Evolutionary conservation across 441 rosid species (phyloP).

Genomic region (Viola pubescens): DNA sequence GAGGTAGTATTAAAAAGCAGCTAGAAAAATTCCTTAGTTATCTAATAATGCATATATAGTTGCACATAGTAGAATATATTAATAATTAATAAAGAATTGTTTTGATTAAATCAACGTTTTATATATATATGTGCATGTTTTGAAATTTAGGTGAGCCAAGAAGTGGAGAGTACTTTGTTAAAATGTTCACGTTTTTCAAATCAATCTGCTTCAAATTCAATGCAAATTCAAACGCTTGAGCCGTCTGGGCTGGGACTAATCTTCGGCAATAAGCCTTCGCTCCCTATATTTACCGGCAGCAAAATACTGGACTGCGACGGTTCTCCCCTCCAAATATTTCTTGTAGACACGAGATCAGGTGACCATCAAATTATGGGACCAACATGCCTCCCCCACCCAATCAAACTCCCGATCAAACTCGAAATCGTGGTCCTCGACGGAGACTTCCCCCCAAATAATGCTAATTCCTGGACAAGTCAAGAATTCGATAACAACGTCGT

Average conservation of each 20-base stretch:
- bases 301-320: conserved; percentile 45
- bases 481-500: conserved; percentile 51
- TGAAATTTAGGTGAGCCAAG: conserved; percentile 48
- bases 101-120: too few relatives aligned
- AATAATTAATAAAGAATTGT: too few relatives aligned
- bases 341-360: conserved; percentile 31
- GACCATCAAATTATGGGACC: conserved; percentile 9
- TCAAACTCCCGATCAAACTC: conserved; percentile 55
- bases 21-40: too few relatives aligned
- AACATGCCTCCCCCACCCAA: conserved; percentile 28
- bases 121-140: neutral
- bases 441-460: conserved; percentile 45
- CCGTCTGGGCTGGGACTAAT: conserved; percentile 42
- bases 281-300: conserved; percentile 69
- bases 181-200: conserved; percentile 23
- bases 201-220: conserved; percentile 32
- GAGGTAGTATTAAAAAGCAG: too few relatives aligned
- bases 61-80: too few relatives aligned
- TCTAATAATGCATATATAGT: too few relatives aligned
- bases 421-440: conserved; percentile 74
- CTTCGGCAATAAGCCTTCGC: conserved; percentile 33
- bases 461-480: conserved; percentile 46
- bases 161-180: conserved; percentile 41
- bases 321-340: conserved; percentile 40
- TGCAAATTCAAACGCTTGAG: conserved; percentile 47